These are phyloP conservation scores for Podochytrium sp. DNA, from an alignment of 192 early-diverging fungal species.

Conservation along the genomic window DNA sequence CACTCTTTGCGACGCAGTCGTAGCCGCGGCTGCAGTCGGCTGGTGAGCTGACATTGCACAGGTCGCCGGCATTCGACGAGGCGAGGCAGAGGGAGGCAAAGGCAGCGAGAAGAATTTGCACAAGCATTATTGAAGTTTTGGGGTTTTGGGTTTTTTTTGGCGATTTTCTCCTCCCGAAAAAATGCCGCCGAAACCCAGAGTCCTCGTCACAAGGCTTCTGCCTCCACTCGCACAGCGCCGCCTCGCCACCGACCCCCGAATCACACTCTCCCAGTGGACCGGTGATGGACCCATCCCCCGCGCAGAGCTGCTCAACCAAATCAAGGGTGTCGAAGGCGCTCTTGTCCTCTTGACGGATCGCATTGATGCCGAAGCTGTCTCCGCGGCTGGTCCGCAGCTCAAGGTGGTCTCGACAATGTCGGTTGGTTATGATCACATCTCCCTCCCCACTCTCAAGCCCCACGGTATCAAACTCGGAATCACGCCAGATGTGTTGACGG, in stretches of 20 bases:
- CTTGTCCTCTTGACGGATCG: conserved; percentile 67
- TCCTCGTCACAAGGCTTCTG: background rate
- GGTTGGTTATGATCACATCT: conserved; percentile 26
- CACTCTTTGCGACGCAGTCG: conserved; percentile 14
- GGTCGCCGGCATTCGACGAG: conserved; percentile 4
- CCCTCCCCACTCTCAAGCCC: background rate
- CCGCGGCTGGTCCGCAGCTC: conserved; percentile 58
- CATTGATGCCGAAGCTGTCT: conserved; percentile 71
- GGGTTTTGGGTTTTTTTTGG: background rate
- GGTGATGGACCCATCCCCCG: background rate
- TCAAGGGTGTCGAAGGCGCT: conserved; percentile 21
- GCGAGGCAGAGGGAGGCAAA: background rate
- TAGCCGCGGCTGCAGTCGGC: conserved; percentile 1
- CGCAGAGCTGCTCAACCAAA: background rate
- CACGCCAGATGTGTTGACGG: conserved; percentile 88
- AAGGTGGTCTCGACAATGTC: conserved; percentile 17
- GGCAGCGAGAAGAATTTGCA: no score
- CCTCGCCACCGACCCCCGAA: background rate
- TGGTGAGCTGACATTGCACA: background rate
- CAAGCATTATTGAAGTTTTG: no score
- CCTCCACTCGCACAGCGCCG: conserved; percentile 1
- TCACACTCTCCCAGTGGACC: background rate
- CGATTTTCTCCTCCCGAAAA: background rate
- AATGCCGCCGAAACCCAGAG: background rate
- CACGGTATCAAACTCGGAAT: conserved; percentile 68